phyloP scores from a whole-genome alignment of 352 stramenopile genomes.

The Blastocystis sp. region DNA sequence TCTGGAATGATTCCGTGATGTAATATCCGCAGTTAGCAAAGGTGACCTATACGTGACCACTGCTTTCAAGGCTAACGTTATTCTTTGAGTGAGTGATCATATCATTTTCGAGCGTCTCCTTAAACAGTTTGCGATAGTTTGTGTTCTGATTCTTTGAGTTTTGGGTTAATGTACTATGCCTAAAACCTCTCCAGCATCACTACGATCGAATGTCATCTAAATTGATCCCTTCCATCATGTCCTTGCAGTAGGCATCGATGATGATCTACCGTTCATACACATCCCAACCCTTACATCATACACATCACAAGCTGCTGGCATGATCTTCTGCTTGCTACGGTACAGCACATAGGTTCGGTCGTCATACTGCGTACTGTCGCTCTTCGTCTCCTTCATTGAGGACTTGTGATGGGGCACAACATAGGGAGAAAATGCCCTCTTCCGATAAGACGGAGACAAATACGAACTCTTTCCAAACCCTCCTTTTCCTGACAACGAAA shows the following conservation, averaged over 20 bases:
- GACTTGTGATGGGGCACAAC: neutral
- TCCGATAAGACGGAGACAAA: neutral
- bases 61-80: neutral
- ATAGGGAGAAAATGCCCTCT: neutral
- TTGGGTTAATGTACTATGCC: neutral
- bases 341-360: conserved; percentile 31
- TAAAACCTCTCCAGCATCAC: neutral
- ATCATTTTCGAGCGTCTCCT: neutral
- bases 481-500: neutral
- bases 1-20: conserved; percentile 29
- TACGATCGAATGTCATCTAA: conserved; percentile 46
- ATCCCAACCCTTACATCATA: conserved; percentile 1
- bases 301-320: neutral
- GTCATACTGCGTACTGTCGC: neutral
- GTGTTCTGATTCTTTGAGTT: conserved; percentile 54
- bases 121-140: conserved; percentile 14
- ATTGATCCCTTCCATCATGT: conserved; percentile 57
- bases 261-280: neutral
- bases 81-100: conserved; percentile 32
- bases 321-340: conserved; percentile 48
- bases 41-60: neutral
- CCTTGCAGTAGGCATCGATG: conserved; percentile 19
- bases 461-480: neutral
- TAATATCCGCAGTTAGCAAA: conserved; percentile 34
- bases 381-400: neutral